Conservation (phyloP, 805 yeast species). For the Schwanniomyces sp. region DNA sequence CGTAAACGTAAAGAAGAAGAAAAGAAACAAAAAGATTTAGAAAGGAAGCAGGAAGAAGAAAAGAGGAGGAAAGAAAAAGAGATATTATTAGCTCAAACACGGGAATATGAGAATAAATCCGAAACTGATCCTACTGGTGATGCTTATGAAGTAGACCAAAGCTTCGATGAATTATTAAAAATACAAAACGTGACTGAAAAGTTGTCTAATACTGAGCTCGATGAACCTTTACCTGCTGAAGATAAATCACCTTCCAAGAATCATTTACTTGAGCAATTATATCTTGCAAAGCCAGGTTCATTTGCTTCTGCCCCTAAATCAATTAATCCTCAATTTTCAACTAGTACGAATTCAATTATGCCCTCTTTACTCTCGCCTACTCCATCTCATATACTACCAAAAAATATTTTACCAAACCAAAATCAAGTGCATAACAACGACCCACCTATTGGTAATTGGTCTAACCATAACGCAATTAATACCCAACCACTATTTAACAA, state of each 20-base stretch:
- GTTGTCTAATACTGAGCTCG: background rate
- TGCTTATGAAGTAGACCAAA: background rate
- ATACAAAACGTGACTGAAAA: background rate
- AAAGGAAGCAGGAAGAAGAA: conserved; percentile 14
- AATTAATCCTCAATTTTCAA: conserved; percentile 3
- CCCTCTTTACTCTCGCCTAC: conserved; percentile 6
- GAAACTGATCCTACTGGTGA: background rate
- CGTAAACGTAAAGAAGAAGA: conserved; percentile 22
- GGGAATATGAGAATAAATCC: background rate
- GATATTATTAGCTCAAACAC: background rate
- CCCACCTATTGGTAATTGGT: conserved; percentile 2
- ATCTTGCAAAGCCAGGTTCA: conserved; percentile 29
- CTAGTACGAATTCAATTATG: conserved; percentile 1
- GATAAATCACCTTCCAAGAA: conserved; percentile 10
- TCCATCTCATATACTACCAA: conserved; percentile 3
- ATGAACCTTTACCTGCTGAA: background rate
- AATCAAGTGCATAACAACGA: background rate
- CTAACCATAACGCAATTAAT: background rate
- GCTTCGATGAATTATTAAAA: background rate
- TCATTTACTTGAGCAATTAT: conserved; percentile 33
- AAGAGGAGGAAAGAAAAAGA: conserved; percentile 3
- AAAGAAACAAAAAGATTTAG: conserved; percentile 17
- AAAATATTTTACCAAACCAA: background rate
- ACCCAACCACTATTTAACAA: conserved; percentile 2
- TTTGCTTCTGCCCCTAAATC: conserved; percentile 5